Conservation (phyloP, 2,329 filamentous ascomycete species). For the Cercospora zeina region DNA sequence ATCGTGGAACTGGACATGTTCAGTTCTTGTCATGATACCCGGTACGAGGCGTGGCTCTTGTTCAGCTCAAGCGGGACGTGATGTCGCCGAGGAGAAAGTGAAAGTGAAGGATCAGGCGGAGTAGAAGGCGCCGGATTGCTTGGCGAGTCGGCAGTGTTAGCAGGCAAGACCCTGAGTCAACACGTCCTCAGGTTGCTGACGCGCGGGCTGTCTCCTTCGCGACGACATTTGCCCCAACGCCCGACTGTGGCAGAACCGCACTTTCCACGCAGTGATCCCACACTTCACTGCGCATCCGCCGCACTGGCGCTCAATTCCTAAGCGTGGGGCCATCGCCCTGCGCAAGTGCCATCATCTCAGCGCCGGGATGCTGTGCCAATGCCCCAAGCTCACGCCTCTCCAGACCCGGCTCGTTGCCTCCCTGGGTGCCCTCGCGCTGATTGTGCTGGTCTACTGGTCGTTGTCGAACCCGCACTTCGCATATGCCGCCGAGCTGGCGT, state of each 20-base stretch:
- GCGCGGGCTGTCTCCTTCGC: conserved; percentile 7
- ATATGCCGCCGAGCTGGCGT: conserved; percentile 59
- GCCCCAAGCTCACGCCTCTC: conserved; percentile 61
- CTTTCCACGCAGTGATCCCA: background rate
- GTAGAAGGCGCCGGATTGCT: background rate
- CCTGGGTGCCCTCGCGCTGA: conserved; percentile 59
- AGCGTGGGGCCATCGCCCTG: conserved; percentile 27
- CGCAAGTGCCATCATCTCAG: conserved; percentile 13
- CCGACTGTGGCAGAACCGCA: background rate
- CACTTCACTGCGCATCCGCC: background rate
- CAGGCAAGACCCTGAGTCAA: conserved; percentile 3
- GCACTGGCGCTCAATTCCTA: conserved; percentile 23
- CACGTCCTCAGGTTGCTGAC: background rate
- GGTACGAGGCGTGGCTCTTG: no score
- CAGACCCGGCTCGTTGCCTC: conserved; percentile 73
- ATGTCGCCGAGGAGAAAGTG: background rate
- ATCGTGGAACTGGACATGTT: no score
- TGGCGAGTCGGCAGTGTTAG: background rate
- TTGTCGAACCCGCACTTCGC: conserved; percentile 62
- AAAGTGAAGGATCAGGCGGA: background rate
- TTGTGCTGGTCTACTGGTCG: conserved; percentile 62
- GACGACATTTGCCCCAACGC: background rate
- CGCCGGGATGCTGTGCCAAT: conserved; percentile 40
- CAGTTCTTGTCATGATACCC: no score
- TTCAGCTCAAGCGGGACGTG: background rate